Evolutionary conservation across 352 stramenopile genomes (phyloP), one percentile per base, ranked within the genome.

Genomic region (Phytophthora europaea): DNA sequence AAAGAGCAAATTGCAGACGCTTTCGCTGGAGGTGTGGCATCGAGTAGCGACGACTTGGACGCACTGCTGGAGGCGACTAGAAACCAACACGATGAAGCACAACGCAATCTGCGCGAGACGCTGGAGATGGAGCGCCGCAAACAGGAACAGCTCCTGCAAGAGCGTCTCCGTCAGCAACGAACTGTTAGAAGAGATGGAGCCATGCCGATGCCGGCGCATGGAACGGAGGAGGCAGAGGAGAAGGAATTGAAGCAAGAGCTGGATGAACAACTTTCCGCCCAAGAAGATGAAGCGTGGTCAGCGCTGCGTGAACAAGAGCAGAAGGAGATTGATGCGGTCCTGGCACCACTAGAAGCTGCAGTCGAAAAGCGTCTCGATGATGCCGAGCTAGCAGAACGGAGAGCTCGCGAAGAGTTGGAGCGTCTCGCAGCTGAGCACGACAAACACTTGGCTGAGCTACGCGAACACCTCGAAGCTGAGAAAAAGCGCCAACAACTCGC

Each of bases 61-160:
- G 48, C 48, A 13, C 5, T 76, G 6, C 54, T 83, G 10, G 59
- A 59, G 16, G 48, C 55, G 0, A 83, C 54, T 13, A 64, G 70
- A 52, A 67, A 56, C 2, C 48, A 65, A 6, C 66, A 84, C 20
- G 61, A 57, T 7, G 51, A 75, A 23, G 72, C 70, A 4, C 62
- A 78, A 7, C 26, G 34, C 1, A 67, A 59, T 6, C 34, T 87
- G 20, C 51, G 61, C 0, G 57, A 78, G 1, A 13, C 64, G 2
- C 58, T 82, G 5, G 66, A 77, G 33, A 51, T 70, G 12, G 78
- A 87, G 22, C 73, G 80, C 4, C 66, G 66, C 2, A 74, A 72
- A 5, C 75, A 85, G 38, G 67, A 83, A 31, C 65, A 73, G 13
- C 33, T 67, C n/a, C 67, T 87, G 0, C 53, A 62, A 12, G 61